A percentile compares a stretch with the other conserved stretches of the same genome.
phyloP scores from a whole-genome alignment of 1,284 basidiomycete species.

The Puccinia coronata region DNA sequence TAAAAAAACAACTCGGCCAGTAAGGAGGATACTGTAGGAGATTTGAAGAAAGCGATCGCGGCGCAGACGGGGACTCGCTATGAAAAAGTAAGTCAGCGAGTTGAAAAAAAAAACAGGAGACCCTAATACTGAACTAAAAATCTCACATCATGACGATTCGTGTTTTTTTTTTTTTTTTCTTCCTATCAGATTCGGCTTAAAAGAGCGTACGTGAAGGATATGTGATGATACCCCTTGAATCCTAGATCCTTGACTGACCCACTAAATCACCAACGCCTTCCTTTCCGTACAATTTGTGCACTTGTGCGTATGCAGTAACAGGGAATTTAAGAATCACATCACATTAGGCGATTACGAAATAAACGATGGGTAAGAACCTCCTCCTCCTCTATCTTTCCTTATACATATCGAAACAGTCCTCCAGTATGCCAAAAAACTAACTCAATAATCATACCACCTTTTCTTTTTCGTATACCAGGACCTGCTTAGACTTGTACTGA shows the following conservation, averaged over 20 bases:
- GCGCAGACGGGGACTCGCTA: conserved; percentile 88
- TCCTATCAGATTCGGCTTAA: conserved; percentile 88
- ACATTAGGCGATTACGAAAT: conserved; percentile 92
- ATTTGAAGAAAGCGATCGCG: conserved; percentile 92
- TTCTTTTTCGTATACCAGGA: neutral
- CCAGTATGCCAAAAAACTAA: too few relatives aligned
- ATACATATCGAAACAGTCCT: neutral
- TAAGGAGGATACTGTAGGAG: conserved; percentile 92
- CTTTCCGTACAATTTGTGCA: too few relatives aligned
- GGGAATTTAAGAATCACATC: conserved; percentile 66
- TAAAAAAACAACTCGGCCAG: conserved; percentile 59
- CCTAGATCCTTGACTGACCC: too few relatives aligned
- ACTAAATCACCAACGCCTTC: too few relatives aligned
- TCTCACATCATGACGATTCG: neutral
- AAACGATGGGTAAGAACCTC: conserved; percentile 68
- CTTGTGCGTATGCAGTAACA: conserved; percentile 16
- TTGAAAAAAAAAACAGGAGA: too few relatives aligned
- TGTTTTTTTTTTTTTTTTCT: too few relatives aligned
- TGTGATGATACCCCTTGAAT: too few relatives aligned
- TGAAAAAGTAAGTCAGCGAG: conserved; percentile 59
- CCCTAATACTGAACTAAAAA: too few relatives aligned
- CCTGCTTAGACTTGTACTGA: conserved; percentile 22
- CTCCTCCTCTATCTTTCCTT: neutral
- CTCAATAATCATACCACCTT: too few relatives aligned
- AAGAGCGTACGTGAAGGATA: conserved; percentile 92